Base-by-base conservation (phyloP, 2,329 filamentous ascomycete genomes). In the Calonectria fujianensis region DNA sequence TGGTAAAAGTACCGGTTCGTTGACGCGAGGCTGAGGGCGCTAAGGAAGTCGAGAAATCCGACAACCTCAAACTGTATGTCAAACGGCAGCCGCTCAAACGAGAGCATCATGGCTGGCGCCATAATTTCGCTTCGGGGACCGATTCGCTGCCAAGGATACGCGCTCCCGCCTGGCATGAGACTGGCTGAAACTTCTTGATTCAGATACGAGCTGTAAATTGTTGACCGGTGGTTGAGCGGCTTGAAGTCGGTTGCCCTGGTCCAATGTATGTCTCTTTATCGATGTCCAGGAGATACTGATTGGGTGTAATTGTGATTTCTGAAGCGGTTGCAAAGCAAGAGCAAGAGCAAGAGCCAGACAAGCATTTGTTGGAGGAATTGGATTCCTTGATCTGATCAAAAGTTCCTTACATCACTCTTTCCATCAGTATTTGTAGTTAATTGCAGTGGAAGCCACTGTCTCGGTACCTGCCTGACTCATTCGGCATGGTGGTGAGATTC, bases 31-130 rank as follows among this genome's bases (percentile, higher is more conserved):
- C n/a, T 69, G 11, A 80, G 48, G 0, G 78, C 66, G 7, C 63
- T 72, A 5, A 0, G 31, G 3, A 75, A 77, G 18, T 73, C 65
- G 3, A 80, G 39, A 4, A 71, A 31, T 6, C 45, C 72, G 37
- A 70, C 69, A 7, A 79, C 54, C 45, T 77, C 74, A 29, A 73
- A 67, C 13, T 80, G 76, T 3, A 80, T 69, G 4, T 80, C 77
- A 18, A 73, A 78, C 14, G 78, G 77, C 3, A 80, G 74, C 29
- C 31, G 7, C 32, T 75, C 29, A 5, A 79, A 75, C 10, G n/a
- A 32, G 39, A 32, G 45, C 37, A n/a, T 52, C 16, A 29, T 64
- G 45, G 45, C 50, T 37, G 57, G n/a, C 20, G 64, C 1, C 77
- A 79, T 79, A 5, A 32, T 71, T 70, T 45, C 65, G 35, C 50